Evolutionary conservation across 208 protist genomes (phyloP), one percentile per base, ranked within the genome.

Genomic region (Leishmania tropica): DNA sequence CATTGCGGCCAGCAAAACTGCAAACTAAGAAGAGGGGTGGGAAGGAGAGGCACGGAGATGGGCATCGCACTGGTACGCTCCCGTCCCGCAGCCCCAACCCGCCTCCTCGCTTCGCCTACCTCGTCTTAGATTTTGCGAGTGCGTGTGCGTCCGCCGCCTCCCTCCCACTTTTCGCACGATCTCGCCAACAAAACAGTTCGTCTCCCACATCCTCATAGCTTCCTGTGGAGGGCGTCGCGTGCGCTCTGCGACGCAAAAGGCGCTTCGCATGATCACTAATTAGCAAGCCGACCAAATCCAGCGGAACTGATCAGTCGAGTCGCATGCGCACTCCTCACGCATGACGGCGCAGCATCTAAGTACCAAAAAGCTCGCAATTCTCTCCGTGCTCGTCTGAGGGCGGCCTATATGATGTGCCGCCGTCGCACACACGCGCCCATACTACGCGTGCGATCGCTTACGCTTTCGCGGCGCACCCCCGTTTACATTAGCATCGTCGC

Each of bases 381-480:
- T 35, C 68, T 62, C n/a, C 13, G 45, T 62, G 48, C 19, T 17
- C 19, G 19, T 6, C 2, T 24, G 48, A 1, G 28, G 7, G 28
- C 8, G 10, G 6, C 5, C 17, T 0, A 28, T 71, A 13, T 28
- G 28, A 40, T 15, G 37, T 47, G n/a, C 13, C 37, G 1, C 19
- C 17, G 19, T 21, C 4, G 31, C 35, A 71, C 13, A 19, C 37
- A 62, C 5, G 56, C 56, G 6, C 10, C 0, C 51, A 54, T 24
- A 47, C 65, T 56, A 53, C 7, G 71, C 48, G 3, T 76, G 72
- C 51, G n/a, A 10, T 4, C 78, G 82, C 60, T 35, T 73, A 35
- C 82, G 77, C 78, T 87, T 83, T 24, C 68, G 73, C 1, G 53
- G 70, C 40, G 75, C 70, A 54, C 10, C 75, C 47, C 37, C 31